Base-by-base conservation (phyloP, 345 rosid species). In the Eucalyptus cloeziana region DNA sequence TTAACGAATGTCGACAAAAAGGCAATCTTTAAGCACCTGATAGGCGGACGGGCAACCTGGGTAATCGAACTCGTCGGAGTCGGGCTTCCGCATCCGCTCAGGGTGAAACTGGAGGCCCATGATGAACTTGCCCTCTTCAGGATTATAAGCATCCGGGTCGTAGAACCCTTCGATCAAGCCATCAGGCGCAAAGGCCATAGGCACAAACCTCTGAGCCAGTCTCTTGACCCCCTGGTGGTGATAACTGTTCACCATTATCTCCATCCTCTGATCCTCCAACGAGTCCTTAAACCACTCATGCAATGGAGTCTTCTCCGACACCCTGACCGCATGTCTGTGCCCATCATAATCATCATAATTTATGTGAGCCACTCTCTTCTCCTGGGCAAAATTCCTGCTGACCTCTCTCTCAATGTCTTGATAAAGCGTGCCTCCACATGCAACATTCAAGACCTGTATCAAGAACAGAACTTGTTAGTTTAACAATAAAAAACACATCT, bases 21-120 rank as follows among this genome's bases (percentile, higher is more conserved):
- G 40, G 76, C 83, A 76, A 76, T 37, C 81, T 76, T 37, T 76
- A 37, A 76, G 83, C 45, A 96, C 99, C 97, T 94, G 96, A 90
- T 97, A 97, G 89, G 97, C 96, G 52, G 88, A 86, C 15, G 96
- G 96, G 91, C 99, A 97, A 30, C 99, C 99, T 3, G 97, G 95
- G 90, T 94, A 94, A 92, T 96, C 96, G 37, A 97, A 95, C 86
- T 94, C 94, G 7, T 95, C 96, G 1, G 93, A 83, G 79, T 92
- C 94, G 1, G 94, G 90, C 31, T 80, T 90, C 89, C 98, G 91
- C 98, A 96, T 97, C 87, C 98, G 89, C 91, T 97, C 98, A 3
- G 99, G 98, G 92, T 96, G 99, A 86, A 97, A 97, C 88, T 97
- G 99, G 31, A 97, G 93, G 24, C 99, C 99, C 95, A 97, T 93